Conservation (phyloP, 2,329 filamentous ascomycete genomes). For the Colletotrichum shisoi region DNA sequence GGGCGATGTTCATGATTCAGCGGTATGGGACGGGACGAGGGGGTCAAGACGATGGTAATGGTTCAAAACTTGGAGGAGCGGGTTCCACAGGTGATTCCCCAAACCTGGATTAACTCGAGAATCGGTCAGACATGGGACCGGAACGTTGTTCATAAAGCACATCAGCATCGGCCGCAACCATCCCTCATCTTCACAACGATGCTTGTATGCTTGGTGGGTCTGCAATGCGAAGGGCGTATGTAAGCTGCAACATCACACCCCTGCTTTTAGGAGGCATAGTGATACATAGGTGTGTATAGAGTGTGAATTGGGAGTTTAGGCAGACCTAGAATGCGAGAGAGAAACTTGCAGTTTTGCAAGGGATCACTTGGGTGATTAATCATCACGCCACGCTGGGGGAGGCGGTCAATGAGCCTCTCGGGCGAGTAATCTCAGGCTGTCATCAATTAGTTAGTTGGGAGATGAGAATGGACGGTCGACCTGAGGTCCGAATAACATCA, state of each 20-base stretch:
- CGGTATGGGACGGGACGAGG: no score
- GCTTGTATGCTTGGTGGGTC: neutral
- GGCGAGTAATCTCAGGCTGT: neutral
- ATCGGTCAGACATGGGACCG: neutral
- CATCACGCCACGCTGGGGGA: neutral
- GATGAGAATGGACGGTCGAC: conserved; percentile 7
- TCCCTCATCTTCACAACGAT: neutral
- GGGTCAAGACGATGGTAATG: no score
- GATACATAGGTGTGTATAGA: neutral
- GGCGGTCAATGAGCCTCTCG: neutral
- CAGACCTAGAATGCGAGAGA: neutral
- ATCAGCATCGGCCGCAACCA: no score
- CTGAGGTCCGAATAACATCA: conserved; percentile 4
- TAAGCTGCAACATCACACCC: neutral
- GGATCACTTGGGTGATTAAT: neutral
- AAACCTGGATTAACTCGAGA: neutral
- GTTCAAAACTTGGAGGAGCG: neutral
- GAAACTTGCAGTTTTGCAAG: neutral
- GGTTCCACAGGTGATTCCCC: neutral
- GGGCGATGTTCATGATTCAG: neutral
- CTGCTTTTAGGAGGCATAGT: neutral
- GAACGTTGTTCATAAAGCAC: neutral
- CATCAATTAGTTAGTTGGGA: conserved; percentile 2
- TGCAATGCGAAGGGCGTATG: neutral
- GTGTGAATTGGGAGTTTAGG: neutral